phyloP scores from a whole-genome alignment of 2,329 filamentous ascomycete genomes.

The Botrytis byssoidea region DNA sequence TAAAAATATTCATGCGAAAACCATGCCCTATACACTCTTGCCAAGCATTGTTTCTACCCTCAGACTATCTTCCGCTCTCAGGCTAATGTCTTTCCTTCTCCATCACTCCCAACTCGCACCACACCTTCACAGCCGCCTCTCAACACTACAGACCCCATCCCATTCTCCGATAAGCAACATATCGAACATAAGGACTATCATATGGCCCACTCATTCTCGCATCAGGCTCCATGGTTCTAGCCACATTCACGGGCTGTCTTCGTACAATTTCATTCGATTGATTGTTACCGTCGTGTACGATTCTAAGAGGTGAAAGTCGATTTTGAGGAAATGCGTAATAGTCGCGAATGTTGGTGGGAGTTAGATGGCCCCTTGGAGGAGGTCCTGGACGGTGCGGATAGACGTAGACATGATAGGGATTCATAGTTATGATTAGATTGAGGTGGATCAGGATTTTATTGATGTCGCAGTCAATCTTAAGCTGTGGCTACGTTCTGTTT shows the following conservation, averaged over 20 bases:
- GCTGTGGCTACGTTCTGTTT: background rate
- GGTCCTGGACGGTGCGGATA: background rate
- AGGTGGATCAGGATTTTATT: background rate
- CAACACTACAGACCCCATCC: background rate
- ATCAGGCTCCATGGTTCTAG: background rate
- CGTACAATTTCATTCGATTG: background rate
- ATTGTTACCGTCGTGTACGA: background rate
- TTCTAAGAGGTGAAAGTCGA: background rate
- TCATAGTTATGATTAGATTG: background rate
- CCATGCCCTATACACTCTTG: background rate
- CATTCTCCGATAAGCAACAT: background rate
- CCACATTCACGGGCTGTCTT: background rate
- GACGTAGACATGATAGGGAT: background rate
- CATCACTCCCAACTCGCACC: too few relatives aligned
- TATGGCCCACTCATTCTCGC: background rate
- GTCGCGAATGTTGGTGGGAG: background rate
- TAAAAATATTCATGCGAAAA: too few relatives aligned
- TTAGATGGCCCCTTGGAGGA: background rate
- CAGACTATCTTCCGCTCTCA: background rate
- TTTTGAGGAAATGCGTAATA: background rate
- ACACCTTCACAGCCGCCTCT: background rate
- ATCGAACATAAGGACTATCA: background rate
- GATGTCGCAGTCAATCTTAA: background rate
- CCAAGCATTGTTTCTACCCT: background rate
- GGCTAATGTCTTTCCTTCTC: background rate